Evolutionary conservation across 805 yeast genomes (phyloP).

Genomic region (Starmerella vaccinii): DNA sequence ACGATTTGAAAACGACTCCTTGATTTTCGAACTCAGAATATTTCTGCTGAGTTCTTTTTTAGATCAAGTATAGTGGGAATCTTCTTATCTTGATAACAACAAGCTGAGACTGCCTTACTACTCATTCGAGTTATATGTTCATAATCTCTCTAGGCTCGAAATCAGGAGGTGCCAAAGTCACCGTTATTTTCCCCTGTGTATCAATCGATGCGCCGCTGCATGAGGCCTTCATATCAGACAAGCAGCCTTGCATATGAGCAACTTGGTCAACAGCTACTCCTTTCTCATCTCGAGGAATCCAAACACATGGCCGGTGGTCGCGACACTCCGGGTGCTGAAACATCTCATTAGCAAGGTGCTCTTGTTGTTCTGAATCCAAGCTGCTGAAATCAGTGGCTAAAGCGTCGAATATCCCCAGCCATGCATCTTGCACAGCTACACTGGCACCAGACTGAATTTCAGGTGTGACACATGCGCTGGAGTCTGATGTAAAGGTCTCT

Average conservation of each 20-base stretch:
- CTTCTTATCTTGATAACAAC: no score
- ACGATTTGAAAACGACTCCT: no score
- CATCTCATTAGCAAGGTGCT: slow-evolving; percentile 24
- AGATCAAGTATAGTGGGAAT: no score
- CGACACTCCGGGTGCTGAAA: slow-evolving; percentile 30
- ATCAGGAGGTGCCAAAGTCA: slow-evolving; percentile 25
- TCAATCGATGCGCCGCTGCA: slow-evolving; percentile 26
- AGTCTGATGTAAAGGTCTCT: not conserved
- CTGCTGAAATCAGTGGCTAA: slow-evolving; percentile 25
- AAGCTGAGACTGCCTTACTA: no score
- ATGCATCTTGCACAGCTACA: slow-evolving; percentile 5
- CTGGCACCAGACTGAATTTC: not conserved
- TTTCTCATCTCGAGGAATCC: slow-evolving; percentile 38
- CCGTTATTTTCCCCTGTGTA: slow-evolving; percentile 22
- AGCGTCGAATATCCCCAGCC: slow-evolving; percentile 23
- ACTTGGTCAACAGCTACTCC: slow-evolving; percentile 34
- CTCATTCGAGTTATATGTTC: not conserved
- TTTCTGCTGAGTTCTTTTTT: no score
- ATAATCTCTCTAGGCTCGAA: slow-evolving; percentile 17
- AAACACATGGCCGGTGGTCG: slow-evolving; percentile 30
- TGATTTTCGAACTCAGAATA: no score
- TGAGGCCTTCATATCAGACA: slow-evolving; percentile 26
- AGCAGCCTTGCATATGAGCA: slow-evolving; percentile 24
- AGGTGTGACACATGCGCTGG: not conserved
- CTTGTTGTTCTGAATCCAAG: slow-evolving; percentile 25